Conservation (phyloP, 176 grass and related monocot genomes). For the Rhynchospora pubera region DNA sequence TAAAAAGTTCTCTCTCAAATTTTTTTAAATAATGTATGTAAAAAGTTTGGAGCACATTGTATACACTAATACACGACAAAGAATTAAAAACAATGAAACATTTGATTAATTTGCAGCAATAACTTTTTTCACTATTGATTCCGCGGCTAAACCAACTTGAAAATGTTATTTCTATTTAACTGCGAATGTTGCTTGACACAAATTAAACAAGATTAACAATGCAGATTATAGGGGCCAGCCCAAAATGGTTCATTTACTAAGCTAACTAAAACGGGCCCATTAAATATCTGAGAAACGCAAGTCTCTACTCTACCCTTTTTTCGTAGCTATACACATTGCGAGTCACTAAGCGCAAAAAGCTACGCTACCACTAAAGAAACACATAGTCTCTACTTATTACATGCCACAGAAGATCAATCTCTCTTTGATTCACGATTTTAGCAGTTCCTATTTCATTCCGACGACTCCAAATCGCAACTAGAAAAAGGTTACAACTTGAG, state of each 20-base stretch:
- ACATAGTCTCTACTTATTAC: background rate
- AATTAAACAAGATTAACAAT: no score
- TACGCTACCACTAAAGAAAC: background rate
- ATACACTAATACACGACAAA: no score
- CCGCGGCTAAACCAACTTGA: no score
- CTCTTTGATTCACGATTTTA: background rate
- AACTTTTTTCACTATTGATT: no score
- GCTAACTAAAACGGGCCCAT: background rate
- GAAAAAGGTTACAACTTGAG: background rate
- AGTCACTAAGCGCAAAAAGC: background rate
- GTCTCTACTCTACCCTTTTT: background rate
- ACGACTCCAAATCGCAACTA: background rate
- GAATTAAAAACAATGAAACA: no score
- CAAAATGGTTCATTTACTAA: background rate
- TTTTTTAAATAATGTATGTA: no score
- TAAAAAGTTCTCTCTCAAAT: no score
- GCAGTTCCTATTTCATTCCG: background rate
- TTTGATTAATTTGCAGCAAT: no score
- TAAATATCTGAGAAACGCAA: background rate
- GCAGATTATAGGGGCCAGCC: background rate
- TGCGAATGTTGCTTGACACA: no score
- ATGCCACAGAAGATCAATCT: background rate
- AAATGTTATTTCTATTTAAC: no score
- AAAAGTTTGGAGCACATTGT: no score
- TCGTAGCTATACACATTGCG: background rate